These are phyloP conservation scores for Pyricularia grisea DNA, from an alignment of 2,329 filamentous ascomycete species.

Conservation along the genomic window DNA sequence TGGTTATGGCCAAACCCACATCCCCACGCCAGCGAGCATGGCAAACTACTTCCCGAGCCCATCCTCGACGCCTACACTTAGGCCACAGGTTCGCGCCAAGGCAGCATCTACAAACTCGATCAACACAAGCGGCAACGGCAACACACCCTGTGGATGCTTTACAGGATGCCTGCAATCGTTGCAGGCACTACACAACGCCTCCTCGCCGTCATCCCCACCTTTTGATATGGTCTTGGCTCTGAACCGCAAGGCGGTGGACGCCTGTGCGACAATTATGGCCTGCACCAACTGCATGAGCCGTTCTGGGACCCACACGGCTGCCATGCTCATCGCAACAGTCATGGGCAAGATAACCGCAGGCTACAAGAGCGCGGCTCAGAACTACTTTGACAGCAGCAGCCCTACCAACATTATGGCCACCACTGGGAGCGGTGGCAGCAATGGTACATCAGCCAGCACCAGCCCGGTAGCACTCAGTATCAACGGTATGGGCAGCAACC, in stretches of 20 bases:
- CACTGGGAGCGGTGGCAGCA: slow-evolving; percentile 1
- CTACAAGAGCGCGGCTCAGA: slow-evolving; percentile 31
- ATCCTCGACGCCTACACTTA: slow-evolving; percentile 24
- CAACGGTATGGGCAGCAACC: slow-evolving; percentile 4
- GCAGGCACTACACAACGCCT: slow-evolving; percentile 35
- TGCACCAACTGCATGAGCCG: slow-evolving; percentile 34
- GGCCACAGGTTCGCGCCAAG: slow-evolving; percentile 19
- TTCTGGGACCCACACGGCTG: slow-evolving; percentile 31
- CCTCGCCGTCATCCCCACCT: slow-evolving; percentile 24
- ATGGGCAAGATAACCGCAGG: slow-evolving; percentile 37
- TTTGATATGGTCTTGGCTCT: slow-evolving; percentile 35
- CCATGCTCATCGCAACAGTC: slow-evolving; percentile 40
- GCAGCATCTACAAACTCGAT: slow-evolving; percentile 13
- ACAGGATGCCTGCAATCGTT: slow-evolving; percentile 35
- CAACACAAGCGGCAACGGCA: slow-evolving; percentile 11
- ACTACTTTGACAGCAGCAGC: slow-evolving; percentile 25
- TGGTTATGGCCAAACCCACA: slow-evolving; percentile 18
- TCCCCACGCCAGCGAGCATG: slow-evolving; percentile 25
- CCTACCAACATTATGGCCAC: background rate
- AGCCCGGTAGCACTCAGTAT: slow-evolving; percentile 6
- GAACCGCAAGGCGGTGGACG: slow-evolving; percentile 37
- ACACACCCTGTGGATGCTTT: slow-evolving; percentile 34
- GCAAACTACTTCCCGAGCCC: slow-evolving; percentile 30
- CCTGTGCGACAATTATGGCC: slow-evolving; percentile 35
- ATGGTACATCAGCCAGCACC: slow-evolving; percentile 5